Percentiles rank a stretch among this genome's conserved stretches.
Evolutionary conservation across 2,329 filamentous ascomycete genomes (phyloP).

Genomic region (Calcarisporium arbuscula): DNA sequence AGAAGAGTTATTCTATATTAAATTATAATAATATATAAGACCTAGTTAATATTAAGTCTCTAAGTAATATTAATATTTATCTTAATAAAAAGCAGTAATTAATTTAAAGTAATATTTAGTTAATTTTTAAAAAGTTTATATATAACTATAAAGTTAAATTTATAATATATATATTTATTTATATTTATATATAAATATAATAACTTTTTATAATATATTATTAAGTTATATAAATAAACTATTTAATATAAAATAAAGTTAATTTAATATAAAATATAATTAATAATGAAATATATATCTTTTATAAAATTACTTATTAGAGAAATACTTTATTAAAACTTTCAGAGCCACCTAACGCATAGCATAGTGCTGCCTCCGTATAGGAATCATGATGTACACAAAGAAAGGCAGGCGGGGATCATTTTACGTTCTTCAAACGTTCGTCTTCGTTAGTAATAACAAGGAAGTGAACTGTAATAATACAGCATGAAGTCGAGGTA

Average conservation of each 20-base stretch:
- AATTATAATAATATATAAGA: background rate
- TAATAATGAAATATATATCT: constrained; percentile 5
- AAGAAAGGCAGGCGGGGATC: no score
- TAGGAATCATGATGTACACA: no score
- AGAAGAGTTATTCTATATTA: background rate
- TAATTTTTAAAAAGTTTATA: background rate
- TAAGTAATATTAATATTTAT: background rate
- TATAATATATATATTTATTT: background rate
- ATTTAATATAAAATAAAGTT: background rate
- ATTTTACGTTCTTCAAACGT: no score
- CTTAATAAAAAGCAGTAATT: background rate
- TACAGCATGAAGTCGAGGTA: background rate
- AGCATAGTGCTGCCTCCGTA: no score
- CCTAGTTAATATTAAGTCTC: background rate
- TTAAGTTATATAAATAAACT: background rate
- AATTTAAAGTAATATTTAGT: background rate
- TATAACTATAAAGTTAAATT: background rate
- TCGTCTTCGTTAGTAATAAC: background rate
- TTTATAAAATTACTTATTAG: constrained; percentile 1
- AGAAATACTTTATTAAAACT: background rate
- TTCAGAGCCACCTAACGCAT: no score
- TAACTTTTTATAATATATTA: background rate
- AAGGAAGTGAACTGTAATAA: background rate
- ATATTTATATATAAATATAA: background rate
- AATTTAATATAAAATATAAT: background rate